Evolutionary conservation across 257 asterid species (phyloP).

Genomic region (Plantago major): DNA sequence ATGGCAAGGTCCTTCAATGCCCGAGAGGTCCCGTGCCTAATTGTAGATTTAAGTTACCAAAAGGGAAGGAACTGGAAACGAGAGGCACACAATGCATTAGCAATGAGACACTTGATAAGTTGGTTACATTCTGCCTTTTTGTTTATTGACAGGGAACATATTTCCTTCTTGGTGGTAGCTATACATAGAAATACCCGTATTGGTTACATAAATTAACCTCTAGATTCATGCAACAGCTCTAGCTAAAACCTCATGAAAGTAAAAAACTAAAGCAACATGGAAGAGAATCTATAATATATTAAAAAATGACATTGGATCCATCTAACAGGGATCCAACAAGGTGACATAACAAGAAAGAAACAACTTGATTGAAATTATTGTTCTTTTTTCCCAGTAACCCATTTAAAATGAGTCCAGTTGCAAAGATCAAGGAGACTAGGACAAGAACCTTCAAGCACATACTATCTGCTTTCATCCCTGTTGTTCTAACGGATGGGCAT

Average conservation of each 20-base stretch:
- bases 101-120: neutral
- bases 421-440: no score
- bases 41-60: no score
- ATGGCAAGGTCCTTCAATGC: no score
- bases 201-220: slow-evolving; percentile 1
- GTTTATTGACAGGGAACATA: slow-evolving; percentile 6
- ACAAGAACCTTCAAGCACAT: neutral
- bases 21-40: no score
- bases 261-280: neutral
- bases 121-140: neutral
- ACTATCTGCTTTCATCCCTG: no score
- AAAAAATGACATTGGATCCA: neutral
- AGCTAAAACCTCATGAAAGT: neutral
- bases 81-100: no score
- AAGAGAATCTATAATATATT: neutral
- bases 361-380: slow-evolving; percentile 6
- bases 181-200: neutral
- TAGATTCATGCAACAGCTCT: neutral
- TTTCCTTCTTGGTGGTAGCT: neutral
- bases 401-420: no score
- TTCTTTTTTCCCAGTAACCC: neutral
- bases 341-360: slow-evolving; percentile 1
- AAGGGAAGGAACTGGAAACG: no score
- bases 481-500: no score
- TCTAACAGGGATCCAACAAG: slow-evolving; percentile 4